Conservation (phyloP, 441 rosid genomes). For the Syzygium malaccense region DNA sequence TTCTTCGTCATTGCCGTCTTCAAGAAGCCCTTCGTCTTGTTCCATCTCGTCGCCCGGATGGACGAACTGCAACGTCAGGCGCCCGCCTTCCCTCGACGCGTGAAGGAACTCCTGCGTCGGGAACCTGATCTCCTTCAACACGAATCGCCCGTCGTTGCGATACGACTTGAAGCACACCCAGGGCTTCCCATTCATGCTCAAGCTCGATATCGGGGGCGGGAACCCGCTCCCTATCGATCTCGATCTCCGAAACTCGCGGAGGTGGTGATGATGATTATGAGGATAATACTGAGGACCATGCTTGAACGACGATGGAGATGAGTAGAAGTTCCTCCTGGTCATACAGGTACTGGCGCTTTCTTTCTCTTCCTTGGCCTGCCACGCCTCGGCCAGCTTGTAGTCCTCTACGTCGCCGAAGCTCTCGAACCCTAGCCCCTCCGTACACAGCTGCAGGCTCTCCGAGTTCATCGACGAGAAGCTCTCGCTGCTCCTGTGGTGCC, state of each 20-base stretch:
- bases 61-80: constrained; percentile 53
- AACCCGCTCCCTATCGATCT: constrained; percentile 20
- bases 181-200: constrained; percentile 56
- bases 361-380: constrained; percentile 7
- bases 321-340: neutral
- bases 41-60: constrained; percentile 40
- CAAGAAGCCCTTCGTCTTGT: constrained; percentile 18
- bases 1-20: constrained; percentile 14
- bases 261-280: neutral
- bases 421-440: constrained; percentile 86
- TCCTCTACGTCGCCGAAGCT: constrained; percentile 68
- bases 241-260: constrained; percentile 22
- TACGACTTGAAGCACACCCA: constrained; percentile 69
- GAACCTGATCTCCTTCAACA: constrained; percentile 64
- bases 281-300: neutral
- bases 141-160: constrained; percentile 72
- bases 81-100: constrained; percentile 74
- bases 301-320: neutral
- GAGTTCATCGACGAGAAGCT: constrained; percentile 28
- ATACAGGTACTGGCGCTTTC: neutral
- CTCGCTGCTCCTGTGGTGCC: constrained; percentile 21
- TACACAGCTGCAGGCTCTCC: constrained; percentile 73
- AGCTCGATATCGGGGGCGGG: constrained; percentile 66
- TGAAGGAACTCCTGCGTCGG: constrained; percentile 69
- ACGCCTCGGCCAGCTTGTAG: constrained; percentile 12